phyloP scores from a whole-genome alignment of 305 asterid species.

The Rubia tinctorum region DNA sequence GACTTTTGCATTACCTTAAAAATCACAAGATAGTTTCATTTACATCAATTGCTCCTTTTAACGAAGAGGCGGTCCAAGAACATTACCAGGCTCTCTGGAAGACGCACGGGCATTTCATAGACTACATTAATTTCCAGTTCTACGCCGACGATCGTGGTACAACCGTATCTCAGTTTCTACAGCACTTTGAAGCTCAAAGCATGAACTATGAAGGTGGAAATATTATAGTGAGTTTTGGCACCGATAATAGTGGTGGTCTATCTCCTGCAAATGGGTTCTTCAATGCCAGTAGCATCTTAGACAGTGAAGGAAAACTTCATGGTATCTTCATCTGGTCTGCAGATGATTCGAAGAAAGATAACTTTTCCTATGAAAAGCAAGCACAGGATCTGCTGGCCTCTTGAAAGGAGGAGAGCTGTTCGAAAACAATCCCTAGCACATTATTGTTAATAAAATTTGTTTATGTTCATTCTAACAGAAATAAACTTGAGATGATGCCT shows the following conservation, averaged over 20 bases:
- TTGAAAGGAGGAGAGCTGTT: neutral
- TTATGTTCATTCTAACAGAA: neutral
- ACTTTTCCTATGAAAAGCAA: constrained; percentile 15
- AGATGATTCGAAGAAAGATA: constrained; percentile 21
- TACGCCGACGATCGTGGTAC: constrained; percentile 54
- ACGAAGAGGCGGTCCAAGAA: constrained; percentile 35
- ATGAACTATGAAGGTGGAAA: constrained; percentile 51
- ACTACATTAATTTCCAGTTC: constrained; percentile 71
- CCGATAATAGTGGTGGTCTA: constrained; percentile 64
- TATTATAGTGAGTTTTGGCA: constrained; percentile 59
- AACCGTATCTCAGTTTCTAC: constrained; percentile 44
- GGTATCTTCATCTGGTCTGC: constrained; percentile 30
- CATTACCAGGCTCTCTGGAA: constrained; percentile 64
- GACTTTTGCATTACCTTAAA: constrained; percentile 47
- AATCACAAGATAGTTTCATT: constrained; percentile 40
- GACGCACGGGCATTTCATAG: constrained; percentile 52
- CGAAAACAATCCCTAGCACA: neutral
- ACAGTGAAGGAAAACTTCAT: constrained; percentile 36
- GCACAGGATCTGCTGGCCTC: constrained; percentile 21
- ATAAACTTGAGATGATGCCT: neutral
- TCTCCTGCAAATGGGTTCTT: constrained; percentile 59
- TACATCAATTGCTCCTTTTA: constrained; percentile 68
- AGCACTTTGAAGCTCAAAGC: constrained; percentile 48
- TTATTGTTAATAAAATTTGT: neutral
- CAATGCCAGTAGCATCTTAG: constrained; percentile 47